Evolutionary conservation across 1,284 basidiomycete genomes (phyloP), one percentile per base, ranked within the genome.

Genomic region (Cutaneotrichosporon mucoides): DNA sequence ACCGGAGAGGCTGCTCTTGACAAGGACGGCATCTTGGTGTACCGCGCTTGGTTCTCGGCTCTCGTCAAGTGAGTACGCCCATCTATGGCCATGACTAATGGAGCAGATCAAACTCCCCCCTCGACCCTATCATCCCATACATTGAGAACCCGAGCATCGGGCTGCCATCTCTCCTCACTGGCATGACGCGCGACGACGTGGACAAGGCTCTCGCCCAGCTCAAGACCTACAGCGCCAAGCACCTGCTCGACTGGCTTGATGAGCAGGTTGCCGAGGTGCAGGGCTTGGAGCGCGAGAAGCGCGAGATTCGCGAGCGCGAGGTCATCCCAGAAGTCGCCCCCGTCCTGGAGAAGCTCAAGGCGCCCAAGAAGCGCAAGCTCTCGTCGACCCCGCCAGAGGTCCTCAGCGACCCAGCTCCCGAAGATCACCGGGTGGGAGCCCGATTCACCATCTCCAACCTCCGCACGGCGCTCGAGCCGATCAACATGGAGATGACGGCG

Each of bases 401-500:
- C 49, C 53, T 35, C 46, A 56, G 24, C 24, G 24, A 24, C 24
- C 24, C 42, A 12, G 16, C 53, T 8, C 16, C 36, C 5, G 24
- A 12, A 13, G 13, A 43, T 12, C 36, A 45, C 55, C 34, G 54
- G n/a, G 33, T n/a, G 38, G 24, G 65, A 43, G 64, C 73, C n/a
- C 71, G 77, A 37, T 77, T 76, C 66, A 66, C 80, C 86, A 92
- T 77, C 80, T 88, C 57, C 78, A 85, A 57, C 84, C 85, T 66
- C 80, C 91, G 64, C 82, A 87, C 50, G 80, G 83, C 61, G 65
- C 82, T 93, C 3, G 79, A 83, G 0, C 79, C 84, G 42, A 82
- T 90, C 9, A 77, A 81, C 2, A 82, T 86, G 52, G 87, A 46
- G 85, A 89, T 64, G 76, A 85, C 15, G 81, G 73, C 35, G 59